Evolutionary conservation across 306 rosid species (phyloP).

Genomic region (Inga oerstediana): DNA sequence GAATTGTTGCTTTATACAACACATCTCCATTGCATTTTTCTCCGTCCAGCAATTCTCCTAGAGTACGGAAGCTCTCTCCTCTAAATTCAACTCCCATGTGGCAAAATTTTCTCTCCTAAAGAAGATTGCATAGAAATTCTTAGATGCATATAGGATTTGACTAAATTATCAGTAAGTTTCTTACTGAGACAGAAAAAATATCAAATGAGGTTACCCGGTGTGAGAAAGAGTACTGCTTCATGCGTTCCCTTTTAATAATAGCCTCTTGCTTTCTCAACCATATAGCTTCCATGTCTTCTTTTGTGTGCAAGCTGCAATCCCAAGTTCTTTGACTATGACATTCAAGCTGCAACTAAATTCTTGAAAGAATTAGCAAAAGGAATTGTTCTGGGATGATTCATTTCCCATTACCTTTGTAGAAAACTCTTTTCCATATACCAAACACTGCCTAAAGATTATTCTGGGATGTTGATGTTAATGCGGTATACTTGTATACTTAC

Average conservation of each 20-base stretch:
- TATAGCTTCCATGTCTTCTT: constrained; percentile 61
- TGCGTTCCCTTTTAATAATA: constrained; percentile 67
- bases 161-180: neutral
- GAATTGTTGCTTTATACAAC: constrained; percentile 27
- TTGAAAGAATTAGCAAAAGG: constrained; percentile 21
- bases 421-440: neutral
- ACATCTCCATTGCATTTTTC: constrained; percentile 41
- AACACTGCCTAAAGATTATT: neutral
- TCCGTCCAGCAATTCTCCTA: constrained; percentile 49
- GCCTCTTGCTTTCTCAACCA: constrained; percentile 74
- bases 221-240: constrained; percentile 82
- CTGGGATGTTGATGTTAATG: constrained; percentile 1
- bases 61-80: constrained; percentile 42
- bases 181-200: neutral
- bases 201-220: constrained; percentile 57
- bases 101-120: constrained; percentile 60
- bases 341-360: constrained; percentile 53
- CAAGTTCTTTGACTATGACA: constrained; percentile 53
- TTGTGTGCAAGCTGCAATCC: constrained; percentile 61
- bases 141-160: neutral
- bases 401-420: neutral
- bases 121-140: constrained; percentile 10
- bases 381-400: neutral
- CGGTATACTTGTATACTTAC: constrained; percentile 30
- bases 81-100: constrained; percentile 47